Base-by-base conservation (phyloP, 306 rosid species). In the Rosa persica region DNA sequence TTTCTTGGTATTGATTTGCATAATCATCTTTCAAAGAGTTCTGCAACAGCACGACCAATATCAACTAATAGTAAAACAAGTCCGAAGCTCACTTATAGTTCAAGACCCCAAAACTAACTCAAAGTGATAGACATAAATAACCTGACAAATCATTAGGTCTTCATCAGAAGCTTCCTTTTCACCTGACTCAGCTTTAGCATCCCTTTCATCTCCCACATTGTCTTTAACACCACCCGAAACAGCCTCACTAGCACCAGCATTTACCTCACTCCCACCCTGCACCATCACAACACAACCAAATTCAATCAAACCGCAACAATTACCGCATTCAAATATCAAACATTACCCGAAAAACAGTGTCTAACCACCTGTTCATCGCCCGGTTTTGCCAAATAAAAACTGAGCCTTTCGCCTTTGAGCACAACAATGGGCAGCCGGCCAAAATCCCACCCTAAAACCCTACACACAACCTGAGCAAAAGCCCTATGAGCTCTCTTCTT, bases 401-500 rank as follows among this genome's bases (percentile, higher is more conserved):
- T 62, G 4, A 76, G 84, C 39, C 87, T 90, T 20, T 82, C 84
- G 54, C 88, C 93, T 74, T 86, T 90, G 34, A 75, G 70, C 74
- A 89, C 87, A 75, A 85, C 83, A 6, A 77, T 71, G 3, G 94
- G 91, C 80, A 89, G 81, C 61, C 84, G 79, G 77, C 83, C 83
- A 47, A 87, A 39, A 81, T 89, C 93, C 93, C 93, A 89, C 66
- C 94, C 98, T 62, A 93, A 72, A 77, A 91, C 79, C 79, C 78
- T 87, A 68, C 92, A 89, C 74, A 93, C 79, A 70, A 84, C 84
- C 72, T 27, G 81, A 1, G 87, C 97, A 78, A 89, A 89, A 78
- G 91, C 90, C 81, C 85, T 67, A 54, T 91, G 98, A 58, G 91
- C 92, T 20, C 75, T 78, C 68, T 27, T 90, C 74, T 84, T 88